These are phyloP conservation scores for Lachancea fermentati DNA, from an alignment of 805 yeast genomes.

Conservation along the genomic window DNA sequence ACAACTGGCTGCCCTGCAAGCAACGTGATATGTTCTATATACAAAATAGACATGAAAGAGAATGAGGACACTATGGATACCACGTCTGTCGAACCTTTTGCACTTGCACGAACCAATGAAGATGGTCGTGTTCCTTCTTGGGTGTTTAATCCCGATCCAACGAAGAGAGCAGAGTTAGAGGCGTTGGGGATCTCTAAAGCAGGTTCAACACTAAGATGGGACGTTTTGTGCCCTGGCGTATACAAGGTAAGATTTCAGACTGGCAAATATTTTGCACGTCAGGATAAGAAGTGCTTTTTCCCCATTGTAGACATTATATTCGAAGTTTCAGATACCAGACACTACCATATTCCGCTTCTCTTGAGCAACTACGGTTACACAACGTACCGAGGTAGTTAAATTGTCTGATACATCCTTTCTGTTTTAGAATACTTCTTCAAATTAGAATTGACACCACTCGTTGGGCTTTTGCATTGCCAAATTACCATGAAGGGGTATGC, in stretches of 20 bases:
- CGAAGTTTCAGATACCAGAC: constrained; percentile 58
- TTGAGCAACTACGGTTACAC: constrained; percentile 83
- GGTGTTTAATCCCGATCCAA: constrained; percentile 41
- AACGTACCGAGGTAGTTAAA: constrained; percentile 78
- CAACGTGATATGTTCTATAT: constrained; percentile 64
- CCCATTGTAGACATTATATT: constrained; percentile 83
- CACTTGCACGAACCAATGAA: constrained; percentile 60
- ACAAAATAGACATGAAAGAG: constrained; percentile 24
- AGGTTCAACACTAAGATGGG: constrained; percentile 36
- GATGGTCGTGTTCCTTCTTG: constrained; percentile 81
- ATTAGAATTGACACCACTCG: not conserved
- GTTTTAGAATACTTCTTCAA: not conserved
- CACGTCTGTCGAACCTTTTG: constrained; percentile 46
- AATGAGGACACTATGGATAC: constrained; percentile 21
- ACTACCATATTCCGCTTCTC: constrained; percentile 85
- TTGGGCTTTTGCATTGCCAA: too few species aligned
- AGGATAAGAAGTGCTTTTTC: constrained; percentile 56
- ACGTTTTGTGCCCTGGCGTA: constrained; percentile 48
- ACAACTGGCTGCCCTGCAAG: constrained; percentile 77
- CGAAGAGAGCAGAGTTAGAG: constrained; percentile 13
- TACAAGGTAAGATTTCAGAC: constrained; percentile 77
- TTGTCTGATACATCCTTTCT: not conserved
- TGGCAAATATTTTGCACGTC: constrained; percentile 50
- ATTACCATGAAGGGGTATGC: too few species aligned
- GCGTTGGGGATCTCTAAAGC: constrained; percentile 30